These are phyloP conservation scores for Penicillium psychrosexuale DNA, from an alignment of 2,329 filamentous ascomycete species.

Conservation along the genomic window DNA sequence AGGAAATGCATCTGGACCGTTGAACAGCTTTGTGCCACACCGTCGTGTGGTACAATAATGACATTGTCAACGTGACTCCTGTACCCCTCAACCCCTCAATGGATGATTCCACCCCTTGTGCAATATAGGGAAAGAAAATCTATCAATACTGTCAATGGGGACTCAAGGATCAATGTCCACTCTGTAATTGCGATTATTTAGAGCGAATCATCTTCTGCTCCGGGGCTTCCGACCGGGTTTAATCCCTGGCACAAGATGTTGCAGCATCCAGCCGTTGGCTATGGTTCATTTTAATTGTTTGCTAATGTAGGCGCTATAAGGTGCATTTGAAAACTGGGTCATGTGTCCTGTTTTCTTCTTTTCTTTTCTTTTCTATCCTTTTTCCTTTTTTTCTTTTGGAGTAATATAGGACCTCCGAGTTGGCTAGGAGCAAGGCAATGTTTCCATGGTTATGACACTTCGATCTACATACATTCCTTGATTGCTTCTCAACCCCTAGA, in stretches of 20 bases:
- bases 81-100: background rate
- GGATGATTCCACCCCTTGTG: background rate
- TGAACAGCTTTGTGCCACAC: background rate
- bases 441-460: background rate
- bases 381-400: too few species aligned
- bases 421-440: background rate
- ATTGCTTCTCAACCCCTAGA: background rate
- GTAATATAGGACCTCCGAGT: background rate
- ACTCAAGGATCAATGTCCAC: background rate
- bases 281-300: background rate
- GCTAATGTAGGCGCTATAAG: background rate
- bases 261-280: background rate
- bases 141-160: background rate
- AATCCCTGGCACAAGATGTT: background rate
- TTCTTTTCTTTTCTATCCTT: background rate
- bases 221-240: constrained; percentile 16
- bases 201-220: constrained; percentile 15
- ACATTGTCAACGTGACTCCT: background rate
- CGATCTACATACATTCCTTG: background rate
- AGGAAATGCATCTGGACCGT: background rate
- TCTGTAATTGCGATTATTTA: background rate
- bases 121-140: background rate
- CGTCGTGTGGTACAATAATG: constrained; percentile 1
- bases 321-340: background rate
- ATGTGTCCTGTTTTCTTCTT: background rate